Percentiles rank a stretch among this genome's conserved stretches.
These are phyloP conservation scores for Aspergillus glaucus DNA, from an alignment of 2,329 filamentous ascomycete species.

Conservation along the genomic window DNA sequence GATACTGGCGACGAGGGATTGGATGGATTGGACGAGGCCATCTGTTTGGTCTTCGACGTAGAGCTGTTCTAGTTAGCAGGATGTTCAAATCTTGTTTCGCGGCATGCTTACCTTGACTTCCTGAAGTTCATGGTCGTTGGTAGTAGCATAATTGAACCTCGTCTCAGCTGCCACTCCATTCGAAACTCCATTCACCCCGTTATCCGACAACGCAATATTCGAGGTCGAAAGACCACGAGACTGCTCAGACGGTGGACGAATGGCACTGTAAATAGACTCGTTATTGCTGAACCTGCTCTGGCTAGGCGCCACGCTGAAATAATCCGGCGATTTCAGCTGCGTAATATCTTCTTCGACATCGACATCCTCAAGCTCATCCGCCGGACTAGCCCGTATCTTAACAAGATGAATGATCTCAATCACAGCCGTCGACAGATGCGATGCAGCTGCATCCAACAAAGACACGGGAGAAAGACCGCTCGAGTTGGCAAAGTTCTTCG, in stretches of 20 bases:
- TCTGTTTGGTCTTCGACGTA: constrained; percentile 81
- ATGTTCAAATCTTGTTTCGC: constrained; percentile 21
- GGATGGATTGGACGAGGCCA: constrained; percentile 70
- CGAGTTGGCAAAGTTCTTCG: constrained; percentile 80
- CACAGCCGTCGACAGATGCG: constrained; percentile 77
- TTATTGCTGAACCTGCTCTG: constrained; percentile 47
- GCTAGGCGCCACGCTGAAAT: constrained; percentile 56
- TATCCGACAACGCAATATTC: constrained; percentile 23
- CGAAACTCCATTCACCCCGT: constrained; percentile 20
- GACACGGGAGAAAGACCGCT: constrained; percentile 88
- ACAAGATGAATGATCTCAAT: constrained; percentile 78
- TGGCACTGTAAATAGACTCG: constrained; percentile 68
- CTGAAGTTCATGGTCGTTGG: constrained; percentile 46
- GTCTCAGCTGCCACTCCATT: constrained; percentile 25
- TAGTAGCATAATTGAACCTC: constrained; percentile 37
- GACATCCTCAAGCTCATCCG: constrained; percentile 70
- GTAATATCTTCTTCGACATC: constrained; percentile 52
- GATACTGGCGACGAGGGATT: constrained; percentile 69
- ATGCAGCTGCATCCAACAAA: constrained; percentile 84
- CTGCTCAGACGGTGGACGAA: constrained; percentile 55
- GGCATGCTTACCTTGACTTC: constrained; percentile 51
- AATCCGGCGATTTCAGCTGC: constrained; percentile 61
- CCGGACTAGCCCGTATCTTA: constrained; percentile 73
- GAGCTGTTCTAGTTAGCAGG: constrained; percentile 36
- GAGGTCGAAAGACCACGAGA: constrained; percentile 27